Conservation (phyloP, 1,284 basidiomycete genomes). For the Coniferiporia weirii region DNA sequence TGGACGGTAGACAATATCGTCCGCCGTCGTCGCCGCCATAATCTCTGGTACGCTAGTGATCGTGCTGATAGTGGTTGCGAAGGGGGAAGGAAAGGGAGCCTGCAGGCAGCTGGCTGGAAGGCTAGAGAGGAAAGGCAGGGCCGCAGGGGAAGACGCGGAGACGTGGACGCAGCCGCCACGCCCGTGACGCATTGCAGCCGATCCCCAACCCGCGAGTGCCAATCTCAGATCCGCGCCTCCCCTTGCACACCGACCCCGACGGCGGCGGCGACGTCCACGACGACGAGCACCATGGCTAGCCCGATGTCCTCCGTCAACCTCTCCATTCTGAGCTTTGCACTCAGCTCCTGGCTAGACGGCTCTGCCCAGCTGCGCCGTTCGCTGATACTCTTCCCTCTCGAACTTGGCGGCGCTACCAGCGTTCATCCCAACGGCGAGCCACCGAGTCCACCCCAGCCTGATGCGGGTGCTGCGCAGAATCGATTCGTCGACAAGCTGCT, state of each 20-base stretch:
- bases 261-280: background rate
- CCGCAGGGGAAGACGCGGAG: too few species aligned
- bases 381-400: conserved; percentile 18
- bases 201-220: background rate
- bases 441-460: background rate
- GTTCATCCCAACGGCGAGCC: conserved; percentile 5
- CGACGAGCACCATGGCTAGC: conserved; percentile 3
- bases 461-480: background rate
- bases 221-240: background rate
- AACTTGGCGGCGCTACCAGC: background rate
- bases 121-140: too few species aligned
- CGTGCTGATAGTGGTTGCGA: too few species aligned
- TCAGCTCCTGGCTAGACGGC: conserved; percentile 25
- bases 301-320: conserved; percentile 13
- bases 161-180: background rate
- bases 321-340: conserved; percentile 18
- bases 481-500: conserved; percentile 4
- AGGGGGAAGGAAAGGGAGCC: background rate
- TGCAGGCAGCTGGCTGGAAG: background rate
- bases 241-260: background rate
- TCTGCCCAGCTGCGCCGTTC: conserved; percentile 22
- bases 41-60: background rate
- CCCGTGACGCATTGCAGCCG: background rate
- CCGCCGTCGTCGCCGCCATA: background rate
- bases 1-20: conserved; percentile 26